Percentiles rank a stretch among this genome's conserved stretches.
Conservation (phyloP, 1,139 yeast genomes). For the Candida sanyaensis region DNA sequence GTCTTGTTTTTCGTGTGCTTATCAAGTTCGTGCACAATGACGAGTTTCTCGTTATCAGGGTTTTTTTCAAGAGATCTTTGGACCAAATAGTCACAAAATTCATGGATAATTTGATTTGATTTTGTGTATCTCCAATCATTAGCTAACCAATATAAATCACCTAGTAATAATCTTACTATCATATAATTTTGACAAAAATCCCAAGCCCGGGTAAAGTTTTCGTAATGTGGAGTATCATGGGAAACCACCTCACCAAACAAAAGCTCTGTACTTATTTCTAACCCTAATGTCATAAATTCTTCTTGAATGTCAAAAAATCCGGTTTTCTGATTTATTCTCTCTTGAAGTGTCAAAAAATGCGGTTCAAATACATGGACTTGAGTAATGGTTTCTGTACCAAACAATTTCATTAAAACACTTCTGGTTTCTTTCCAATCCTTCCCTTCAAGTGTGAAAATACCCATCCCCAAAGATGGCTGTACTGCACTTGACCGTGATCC, state of each 20-base stretch:
- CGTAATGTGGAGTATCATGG: constrained; percentile 19
- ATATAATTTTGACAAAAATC: constrained; percentile 30
- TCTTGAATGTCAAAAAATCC: constrained; percentile 36
- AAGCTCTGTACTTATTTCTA: constrained; percentile 45
- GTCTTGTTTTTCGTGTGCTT: constrained; percentile 45
- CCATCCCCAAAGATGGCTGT: constrained; percentile 50
- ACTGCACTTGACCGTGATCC: constrained; percentile 44
- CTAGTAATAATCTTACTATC: constrained; percentile 31
- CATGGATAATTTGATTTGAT: constrained; percentile 24
- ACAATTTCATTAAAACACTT: constrained; percentile 55
- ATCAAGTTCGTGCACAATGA: constrained; percentile 46
- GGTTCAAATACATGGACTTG: constrained; percentile 46
- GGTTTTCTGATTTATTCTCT: constrained; percentile 28
- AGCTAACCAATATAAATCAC: constrained; percentile 26
- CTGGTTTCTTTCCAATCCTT: constrained; percentile 58
- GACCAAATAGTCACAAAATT: constrained; percentile 29
- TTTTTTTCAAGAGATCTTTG: constrained; percentile 32
- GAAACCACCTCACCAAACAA: constrained; percentile 37
- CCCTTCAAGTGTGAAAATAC: constrained; percentile 57
- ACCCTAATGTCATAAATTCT: constrained; percentile 36
- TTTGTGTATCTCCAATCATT: constrained; percentile 24
- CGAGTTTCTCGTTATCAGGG: constrained; percentile 25
- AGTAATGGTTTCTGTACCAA: constrained; percentile 51
- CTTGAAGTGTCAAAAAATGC: constrained; percentile 38
- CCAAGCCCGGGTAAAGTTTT: constrained; percentile 31